Evolutionary conservation across 768 basidiomycete genomes (phyloP).

Genomic region (Hydnum rufescens): DNA sequence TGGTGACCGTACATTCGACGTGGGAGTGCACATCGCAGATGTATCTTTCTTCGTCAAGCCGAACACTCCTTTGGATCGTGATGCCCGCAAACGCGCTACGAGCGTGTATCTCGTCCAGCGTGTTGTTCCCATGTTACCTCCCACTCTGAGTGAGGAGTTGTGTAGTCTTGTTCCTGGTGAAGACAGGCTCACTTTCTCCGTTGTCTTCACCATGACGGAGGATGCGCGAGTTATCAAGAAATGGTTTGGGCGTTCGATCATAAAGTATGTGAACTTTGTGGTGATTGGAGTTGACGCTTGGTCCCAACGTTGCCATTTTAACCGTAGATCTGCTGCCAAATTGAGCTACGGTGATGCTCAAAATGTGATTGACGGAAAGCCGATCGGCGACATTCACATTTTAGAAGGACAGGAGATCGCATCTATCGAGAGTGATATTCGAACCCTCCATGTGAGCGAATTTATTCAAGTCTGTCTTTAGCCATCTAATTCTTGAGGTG

Average conservation of each 20-base stretch:
- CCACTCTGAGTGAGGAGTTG: conserved; percentile 75
- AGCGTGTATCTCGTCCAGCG: conserved; percentile 95
- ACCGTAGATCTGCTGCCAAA: conserved; percentile 62
- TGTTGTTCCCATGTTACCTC: conserved; percentile 92
- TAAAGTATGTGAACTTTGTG: conserved; percentile 50
- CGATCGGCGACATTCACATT: conserved; percentile 26
- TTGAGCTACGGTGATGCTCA: conserved; percentile 71
- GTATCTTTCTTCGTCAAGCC: conserved; percentile 90
- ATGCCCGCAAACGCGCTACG: conserved; percentile 91
- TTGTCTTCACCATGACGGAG: conserved; percentile 64
- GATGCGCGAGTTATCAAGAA: conserved; percentile 71
- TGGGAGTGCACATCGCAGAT: conserved; percentile 92
- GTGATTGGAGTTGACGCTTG: background rate
- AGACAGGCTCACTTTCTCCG: conserved; percentile 83
- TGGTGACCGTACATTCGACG: conserved; percentile 81
- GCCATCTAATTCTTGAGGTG: background rate
- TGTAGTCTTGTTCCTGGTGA: conserved; percentile 79
- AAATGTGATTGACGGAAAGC: conserved; percentile 56
- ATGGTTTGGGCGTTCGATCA: conserved; percentile 85
- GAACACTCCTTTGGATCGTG: conserved; percentile 92
- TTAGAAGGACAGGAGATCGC: conserved; percentile 33
- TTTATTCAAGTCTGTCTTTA: background rate
- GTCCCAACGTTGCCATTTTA: conserved; percentile 7
- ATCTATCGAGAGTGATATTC: conserved; percentile 61
- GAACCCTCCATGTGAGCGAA: conserved; percentile 29